These are phyloP conservation scores for Arthrobotrys conoides DNA, from an alignment of 2,329 filamentous ascomycete genomes.

Conservation along the genomic window DNA sequence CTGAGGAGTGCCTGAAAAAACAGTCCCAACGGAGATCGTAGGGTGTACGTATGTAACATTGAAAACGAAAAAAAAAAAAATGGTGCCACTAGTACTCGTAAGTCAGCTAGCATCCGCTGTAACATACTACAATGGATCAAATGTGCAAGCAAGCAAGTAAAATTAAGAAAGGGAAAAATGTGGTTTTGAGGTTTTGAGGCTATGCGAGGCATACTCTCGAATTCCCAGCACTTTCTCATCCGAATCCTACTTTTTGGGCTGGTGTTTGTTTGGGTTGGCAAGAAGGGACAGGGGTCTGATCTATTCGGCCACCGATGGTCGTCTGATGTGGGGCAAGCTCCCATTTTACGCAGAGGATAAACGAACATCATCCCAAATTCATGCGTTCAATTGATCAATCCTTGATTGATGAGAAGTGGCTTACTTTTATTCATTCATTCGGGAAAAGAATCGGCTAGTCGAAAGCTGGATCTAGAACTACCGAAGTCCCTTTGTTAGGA, in stretches of 20 bases:
- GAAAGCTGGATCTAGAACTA: too few relatives aligned
- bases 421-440: too few relatives aligned
- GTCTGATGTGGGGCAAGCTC: constrained; percentile 7
- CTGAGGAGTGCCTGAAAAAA: constrained; percentile 17
- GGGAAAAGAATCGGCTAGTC: too few relatives aligned
- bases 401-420: too few relatives aligned
- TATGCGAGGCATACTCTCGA: constrained; percentile 52
- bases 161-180: constrained; percentile 47
- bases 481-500: too few relatives aligned
- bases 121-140: background rate
- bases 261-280: constrained; percentile 18
- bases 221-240: background rate
- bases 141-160: constrained; percentile 12
- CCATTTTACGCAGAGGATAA: too few relatives aligned
- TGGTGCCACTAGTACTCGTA: background rate
- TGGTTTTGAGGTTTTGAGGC: constrained; percentile 43
- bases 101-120: constrained; percentile 21
- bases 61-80: background rate
- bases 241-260: constrained; percentile 61
- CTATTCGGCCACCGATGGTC: constrained; percentile 14
- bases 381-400: too few relatives aligned
- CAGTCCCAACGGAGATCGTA: background rate
- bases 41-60: constrained; percentile 24
- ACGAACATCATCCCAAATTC: too few relatives aligned
- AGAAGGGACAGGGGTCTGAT: constrained; percentile 27